phyloP scores from a whole-genome alignment of 768 basidiomycete genomes.

The Sarcodon sp. region DNA sequence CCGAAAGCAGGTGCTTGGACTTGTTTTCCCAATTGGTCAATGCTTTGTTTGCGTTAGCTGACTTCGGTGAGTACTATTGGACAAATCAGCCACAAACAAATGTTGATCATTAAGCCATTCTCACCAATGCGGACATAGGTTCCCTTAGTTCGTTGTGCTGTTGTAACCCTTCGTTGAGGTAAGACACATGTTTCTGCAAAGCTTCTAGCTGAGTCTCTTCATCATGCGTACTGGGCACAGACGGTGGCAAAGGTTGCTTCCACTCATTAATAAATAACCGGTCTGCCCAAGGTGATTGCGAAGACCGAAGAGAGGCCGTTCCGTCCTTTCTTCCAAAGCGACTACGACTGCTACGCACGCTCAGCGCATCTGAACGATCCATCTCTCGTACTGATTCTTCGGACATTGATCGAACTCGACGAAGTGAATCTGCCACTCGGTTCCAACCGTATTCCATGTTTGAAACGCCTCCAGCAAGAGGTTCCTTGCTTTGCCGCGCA shows the following conservation, averaged over 20 bases:
- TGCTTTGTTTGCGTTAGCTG: slow-evolving; percentile 63
- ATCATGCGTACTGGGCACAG: slow-evolving; percentile 73
- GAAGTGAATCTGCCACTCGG: slow-evolving; percentile 43
- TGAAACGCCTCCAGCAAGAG: slow-evolving; percentile 88
- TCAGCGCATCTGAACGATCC: slow-evolving; percentile 56
- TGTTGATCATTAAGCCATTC: slow-evolving; percentile 10
- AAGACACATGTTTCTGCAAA: slow-evolving; percentile 65
- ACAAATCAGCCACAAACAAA: slow-evolving; percentile 1
- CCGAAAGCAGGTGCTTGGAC: slow-evolving; percentile 77
- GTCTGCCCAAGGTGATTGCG: slow-evolving; percentile 67
- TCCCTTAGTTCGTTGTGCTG: slow-evolving; percentile 73
- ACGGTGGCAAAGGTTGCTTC: slow-evolving; percentile 82
- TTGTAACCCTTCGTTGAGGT: slow-evolving; percentile 68
- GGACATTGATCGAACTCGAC: slow-evolving; percentile 40
- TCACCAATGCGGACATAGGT: slow-evolving; percentile 72
- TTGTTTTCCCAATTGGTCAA: slow-evolving; percentile 88
- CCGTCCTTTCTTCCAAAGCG: slow-evolving; percentile 65
- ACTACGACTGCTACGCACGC: slow-evolving; percentile 62
- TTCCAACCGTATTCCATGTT: slow-evolving; percentile 99
- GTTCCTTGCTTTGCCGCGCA: slow-evolving; percentile 89
- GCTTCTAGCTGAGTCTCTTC: slow-evolving; percentile 92
- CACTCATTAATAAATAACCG: slow-evolving; percentile 80
- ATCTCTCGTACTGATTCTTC: slow-evolving; percentile 37
- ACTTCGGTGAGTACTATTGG: slow-evolving; percentile 67
- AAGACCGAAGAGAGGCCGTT: slow-evolving; percentile 45